Percentiles rank a stretch among this genome's conserved stretches.
Evolutionary conservation across 1,139 yeast species (phyloP).

Genomic region (Candida albicans): DNA sequence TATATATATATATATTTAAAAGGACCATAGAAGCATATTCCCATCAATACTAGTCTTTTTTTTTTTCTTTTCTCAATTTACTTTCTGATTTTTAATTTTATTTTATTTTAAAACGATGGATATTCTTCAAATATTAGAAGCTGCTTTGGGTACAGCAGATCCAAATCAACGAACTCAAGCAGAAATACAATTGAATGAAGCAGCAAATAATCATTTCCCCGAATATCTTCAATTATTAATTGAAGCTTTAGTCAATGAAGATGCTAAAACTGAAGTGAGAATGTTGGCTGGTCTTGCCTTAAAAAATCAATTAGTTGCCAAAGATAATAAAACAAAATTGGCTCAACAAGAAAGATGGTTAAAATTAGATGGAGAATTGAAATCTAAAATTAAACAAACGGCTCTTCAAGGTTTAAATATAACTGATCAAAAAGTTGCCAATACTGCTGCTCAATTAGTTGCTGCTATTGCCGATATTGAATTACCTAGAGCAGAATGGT

Average conservation of each 20-base stretch:
- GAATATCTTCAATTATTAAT: constrained; percentile 70
- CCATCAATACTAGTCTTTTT: background rate
- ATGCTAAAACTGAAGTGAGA: constrained; percentile 75
- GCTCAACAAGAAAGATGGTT: constrained; percentile 66
- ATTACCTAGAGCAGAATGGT: constrained; percentile 86
- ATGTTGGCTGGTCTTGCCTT: constrained; percentile 88
- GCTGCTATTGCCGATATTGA: constrained; percentile 97
- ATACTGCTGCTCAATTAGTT: constrained; percentile 88
- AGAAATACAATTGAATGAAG: constrained; percentile 70
- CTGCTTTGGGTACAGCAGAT: constrained; percentile 69
- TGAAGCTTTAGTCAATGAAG: constrained; percentile 67
- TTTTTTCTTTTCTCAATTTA: background rate
- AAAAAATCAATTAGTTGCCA: constrained; percentile 85
- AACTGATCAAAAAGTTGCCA: constrained; percentile 76
- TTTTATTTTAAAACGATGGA: constrained; percentile 43
- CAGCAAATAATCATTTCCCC: constrained; percentile 75
- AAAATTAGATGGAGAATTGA: constrained; percentile 52
- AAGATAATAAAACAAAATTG: constrained; percentile 53
- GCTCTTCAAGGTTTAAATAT: constrained; percentile 67
- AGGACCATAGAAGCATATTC: background rate
- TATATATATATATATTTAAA: too few relatives aligned
- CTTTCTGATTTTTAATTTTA: too few relatives aligned
- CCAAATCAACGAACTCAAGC: constrained; percentile 75
- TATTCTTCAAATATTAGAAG: constrained; percentile 71
- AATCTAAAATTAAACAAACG: constrained; percentile 63